Evolutionary conservation across 129 eudicot genomes (phyloP).

Genomic region (Flaveria sonorensis): DNA sequence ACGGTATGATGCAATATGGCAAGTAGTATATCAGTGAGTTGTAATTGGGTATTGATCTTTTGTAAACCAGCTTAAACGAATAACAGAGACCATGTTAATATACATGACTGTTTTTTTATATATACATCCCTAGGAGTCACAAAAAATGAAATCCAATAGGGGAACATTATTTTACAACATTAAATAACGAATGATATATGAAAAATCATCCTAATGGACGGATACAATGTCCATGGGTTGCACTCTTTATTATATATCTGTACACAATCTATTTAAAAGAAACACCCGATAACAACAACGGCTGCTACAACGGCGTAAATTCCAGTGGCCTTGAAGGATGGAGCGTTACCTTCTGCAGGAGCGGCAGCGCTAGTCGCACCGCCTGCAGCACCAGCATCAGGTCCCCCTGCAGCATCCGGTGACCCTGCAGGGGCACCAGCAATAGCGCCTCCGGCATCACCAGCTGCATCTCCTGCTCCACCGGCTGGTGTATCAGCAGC

Average conservation of each 20-base stretch:
- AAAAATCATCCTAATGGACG: conserved; percentile 33
- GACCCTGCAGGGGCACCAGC: conserved; percentile 24
- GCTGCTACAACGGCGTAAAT: conserved; percentile 29
- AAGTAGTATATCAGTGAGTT: too few species aligned
- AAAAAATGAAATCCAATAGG: conserved; percentile 23
- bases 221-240: conserved; percentile 22
- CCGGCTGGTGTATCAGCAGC: conserved; percentile 37
- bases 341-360: conserved; percentile 22
- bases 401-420: conserved; percentile 18
- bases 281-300: conserved; percentile 31
- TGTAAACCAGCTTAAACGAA: too few species aligned
- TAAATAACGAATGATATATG: conserved; percentile 11
- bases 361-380: conserved; percentile 33
- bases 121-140: conserved; percentile 37
- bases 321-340: conserved; percentile 29
- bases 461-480: conserved; percentile 26
- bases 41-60: too few species aligned
- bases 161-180: conserved; percentile 36
- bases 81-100: too few species aligned
- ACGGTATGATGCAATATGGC: too few species aligned
- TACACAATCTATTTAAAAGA: conserved; percentile 40
- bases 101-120: conserved; percentile 26
- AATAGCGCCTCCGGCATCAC: conserved; percentile 13
- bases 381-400: conserved; percentile 19
- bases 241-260: conserved; percentile 28